Base-by-base conservation (phyloP, 257 asterid species). In the Penstemon barbatus region DNA sequence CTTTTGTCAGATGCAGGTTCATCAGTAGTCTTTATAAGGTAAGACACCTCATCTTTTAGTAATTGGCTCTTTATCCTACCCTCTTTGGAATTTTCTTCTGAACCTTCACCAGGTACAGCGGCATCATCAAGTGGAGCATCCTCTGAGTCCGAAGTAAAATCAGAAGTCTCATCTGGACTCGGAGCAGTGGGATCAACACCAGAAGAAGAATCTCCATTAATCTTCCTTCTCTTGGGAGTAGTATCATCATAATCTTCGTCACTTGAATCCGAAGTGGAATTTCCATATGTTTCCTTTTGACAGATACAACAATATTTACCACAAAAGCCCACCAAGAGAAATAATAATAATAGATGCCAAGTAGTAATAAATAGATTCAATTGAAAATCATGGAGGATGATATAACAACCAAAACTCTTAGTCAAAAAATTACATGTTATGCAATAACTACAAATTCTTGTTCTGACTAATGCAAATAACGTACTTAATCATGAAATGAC, bases 61-160 rank as follows among this genome's bases (percentile, higher is more conserved):
- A 86, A 75, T 60, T 56, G 75, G 67, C 75, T 73, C 78, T 79
- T 79, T 68, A 4, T 33, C 59, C 66, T 63, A 69, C 82, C 89
- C 13, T 61, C 78, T 52, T 59, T 38, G 42, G 75, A 51, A 52
- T 62, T 76, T 42, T 74, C 80, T 70, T 70, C 67, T 60, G 58
- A 76, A 75, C 81, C 84, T 50, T 81, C 67, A 48, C 69, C 83
- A 36, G 48, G 64, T n/a, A 46, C 56, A 57, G 72, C 53, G 43
- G 75, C 86, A 66, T 79, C 91, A 76, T 80, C 80, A 74, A 86
- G 74, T 57, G 83, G 72, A 69, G 79, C 80, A 72, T 94, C 91
- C 84, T 94, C 98, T 0, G 96, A 89, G 68, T 91, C 99, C 18
- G 98, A 94, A 48, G 96, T 72, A 79, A 94, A 89, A 81, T 89